Percentiles rank a stretch among this genome's conserved stretches.
Evolutionary conservation across 805 yeast species (phyloP).

Genomic region (Barnettozyma sucrosica): DNA sequence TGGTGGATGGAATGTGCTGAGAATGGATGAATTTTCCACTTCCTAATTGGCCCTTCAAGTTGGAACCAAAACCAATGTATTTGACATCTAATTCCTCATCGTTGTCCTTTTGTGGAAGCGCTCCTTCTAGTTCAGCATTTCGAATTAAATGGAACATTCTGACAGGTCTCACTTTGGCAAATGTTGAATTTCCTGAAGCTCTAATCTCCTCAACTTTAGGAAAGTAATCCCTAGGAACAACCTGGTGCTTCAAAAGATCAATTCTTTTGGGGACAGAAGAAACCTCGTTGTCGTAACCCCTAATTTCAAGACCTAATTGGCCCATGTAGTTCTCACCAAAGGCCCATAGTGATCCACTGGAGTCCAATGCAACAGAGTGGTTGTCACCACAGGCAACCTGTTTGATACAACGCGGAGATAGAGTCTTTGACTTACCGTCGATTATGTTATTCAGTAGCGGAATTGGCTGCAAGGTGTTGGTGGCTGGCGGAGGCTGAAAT

Average conservation of each 20-base stretch:
- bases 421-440: slow-evolving; percentile 14
- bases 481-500: slow-evolving; percentile 47
- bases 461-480: slow-evolving; percentile 47
- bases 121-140: slow-evolving; percentile 12
- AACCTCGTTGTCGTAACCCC: slow-evolving; percentile 54
- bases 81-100: slow-evolving; percentile 26
- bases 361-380: slow-evolving; percentile 69
- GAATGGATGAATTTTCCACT: slow-evolving; percentile 70
- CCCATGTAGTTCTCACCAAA: slow-evolving; percentile 86
- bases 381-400: slow-evolving; percentile 67
- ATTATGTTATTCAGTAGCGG: slow-evolving; percentile 47
- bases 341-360: slow-evolving; percentile 64
- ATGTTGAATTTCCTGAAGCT: slow-evolving; percentile 70
- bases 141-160: slow-evolving; percentile 27
- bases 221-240: slow-evolving; percentile 34
- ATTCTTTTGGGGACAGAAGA: slow-evolving; percentile 64
- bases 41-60: slow-evolving; percentile 83
- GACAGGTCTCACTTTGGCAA: slow-evolving; percentile 36
- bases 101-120: slow-evolving; percentile 19
- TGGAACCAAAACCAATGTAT: slow-evolving; percentile 72
- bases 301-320: slow-evolving; percentile 69
- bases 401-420: slow-evolving; percentile 39
- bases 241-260: slow-evolving; percentile 33
- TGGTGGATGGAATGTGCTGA: slow-evolving; percentile 56
- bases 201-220: slow-evolving; percentile 47